Evolutionary conservation across 768 basidiomycete genomes (phyloP), one percentile per base, ranked within the genome.

Genomic region (Termitomyces sp.): DNA sequence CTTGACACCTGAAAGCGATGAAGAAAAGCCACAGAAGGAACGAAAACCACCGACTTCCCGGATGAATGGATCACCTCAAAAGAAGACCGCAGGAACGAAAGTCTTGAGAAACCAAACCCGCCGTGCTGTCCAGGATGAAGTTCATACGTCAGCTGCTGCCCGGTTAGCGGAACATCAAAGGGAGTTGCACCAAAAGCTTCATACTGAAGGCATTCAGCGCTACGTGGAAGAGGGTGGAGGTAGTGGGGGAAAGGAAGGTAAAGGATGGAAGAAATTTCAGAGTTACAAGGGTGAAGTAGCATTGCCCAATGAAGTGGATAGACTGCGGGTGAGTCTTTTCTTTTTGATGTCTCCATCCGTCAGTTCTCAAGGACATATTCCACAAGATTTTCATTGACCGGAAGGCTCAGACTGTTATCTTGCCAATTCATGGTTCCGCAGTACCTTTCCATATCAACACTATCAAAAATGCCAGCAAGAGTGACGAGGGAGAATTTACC

Each of bases 371-470:
- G 22, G 46, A 26, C 59, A 20, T 43, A n/a, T 13, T 26, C 52
- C 33, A 39, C 20, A 54, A 98, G 95, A 91, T 99, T 55, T 84
- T 81, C 61, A 91, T 98, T 27, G 97, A 99, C 69, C 86, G 91
- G 64, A 93, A 94, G 69, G 84, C 89, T 16, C 87, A 91, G 60
- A 93, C 95, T 0, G 88, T 98, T 52, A 83, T 98, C 46, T 73
- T 98, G 4, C 97, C 97, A 16, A 87, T 98, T 62, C 86, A 98
- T 66, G 97, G 97, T 3, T 98, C 89, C 65, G 93, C 95, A 0
- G 95, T 96, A 0, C 95, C 96, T 0, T 98, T 96, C 79, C 97
- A 99, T 69, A 95, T 98, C 74, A 96, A 96, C 68, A 94, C 94
- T 1, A 93, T 99, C 62, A 98, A 99, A 76, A 98, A 96, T 69